phyloP scores from a whole-genome alignment of 352 stramenopile genomes.

The Blastocystis sp. region DNA sequence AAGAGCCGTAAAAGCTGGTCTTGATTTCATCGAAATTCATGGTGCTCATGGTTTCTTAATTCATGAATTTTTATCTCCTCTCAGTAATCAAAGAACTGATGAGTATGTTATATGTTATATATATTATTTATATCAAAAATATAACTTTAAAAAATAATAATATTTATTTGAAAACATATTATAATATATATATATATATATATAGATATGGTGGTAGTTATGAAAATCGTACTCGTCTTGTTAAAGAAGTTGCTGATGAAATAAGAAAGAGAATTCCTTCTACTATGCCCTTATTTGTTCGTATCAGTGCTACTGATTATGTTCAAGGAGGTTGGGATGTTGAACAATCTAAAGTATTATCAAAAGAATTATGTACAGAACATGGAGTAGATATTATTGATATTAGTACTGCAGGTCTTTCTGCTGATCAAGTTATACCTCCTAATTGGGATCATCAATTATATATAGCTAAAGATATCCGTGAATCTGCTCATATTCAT shows the following conservation, averaged over 20 bases:
- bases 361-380: neutral
- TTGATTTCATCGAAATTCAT: conserved; percentile 42
- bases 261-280: conserved; percentile 6
- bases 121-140: no score
- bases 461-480: neutral
- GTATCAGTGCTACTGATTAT: conserved; percentile 6
- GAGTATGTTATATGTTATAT: no score
- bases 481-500: neutral
- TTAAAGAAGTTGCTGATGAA: conserved; percentile 10
- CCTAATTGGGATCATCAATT: conserved; percentile 16
- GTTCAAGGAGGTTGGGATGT: conserved; percentile 3
- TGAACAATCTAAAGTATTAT: neutral
- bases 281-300: conserved; percentile 21
- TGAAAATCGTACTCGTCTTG: conserved; percentile 24
- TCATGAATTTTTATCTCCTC: conserved; percentile 38
- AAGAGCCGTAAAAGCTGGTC: conserved; percentile 22
- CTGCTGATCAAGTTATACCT: neutral
- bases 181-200: no score
- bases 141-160: no score
- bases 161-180: no score
- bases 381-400: conserved; percentile 6
- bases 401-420: neutral
- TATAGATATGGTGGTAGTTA: conserved; percentile 14
- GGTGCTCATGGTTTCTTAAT: conserved; percentile 41
- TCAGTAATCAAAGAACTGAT: conserved; percentile 35